Percentiles rank a stretch among this genome's conserved stretches.
Evolutionary conservation across 2,329 filamentous ascomycete species (phyloP).

Genomic region (Cladosporium sp.): DNA sequence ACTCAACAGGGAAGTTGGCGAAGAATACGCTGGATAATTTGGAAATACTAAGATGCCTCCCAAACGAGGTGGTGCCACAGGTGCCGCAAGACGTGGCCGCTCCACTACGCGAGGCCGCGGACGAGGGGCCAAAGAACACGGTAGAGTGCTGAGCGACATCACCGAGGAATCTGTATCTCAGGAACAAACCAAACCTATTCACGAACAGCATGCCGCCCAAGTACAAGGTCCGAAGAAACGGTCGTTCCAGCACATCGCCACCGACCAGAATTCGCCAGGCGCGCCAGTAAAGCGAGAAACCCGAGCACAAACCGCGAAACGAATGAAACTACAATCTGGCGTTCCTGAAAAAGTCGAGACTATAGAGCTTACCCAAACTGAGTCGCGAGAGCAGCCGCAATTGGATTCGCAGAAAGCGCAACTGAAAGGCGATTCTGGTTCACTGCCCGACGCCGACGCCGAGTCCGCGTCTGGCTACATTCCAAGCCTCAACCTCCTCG

Average conservation of each 20-base stretch:
- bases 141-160: constrained; percentile 1
- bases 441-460: no score
- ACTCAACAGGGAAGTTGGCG: no score
- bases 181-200: background rate
- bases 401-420: no score
- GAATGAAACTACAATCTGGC: background rate
- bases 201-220: background rate
- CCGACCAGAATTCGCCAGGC: background rate
- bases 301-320: background rate
- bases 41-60: background rate
- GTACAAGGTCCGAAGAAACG: background rate
- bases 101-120: background rate
- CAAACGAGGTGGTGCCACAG: background rate
- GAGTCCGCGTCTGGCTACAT: background rate
- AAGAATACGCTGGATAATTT: no score
- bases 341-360: background rate
- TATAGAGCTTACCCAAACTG: no score
- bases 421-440: no score
- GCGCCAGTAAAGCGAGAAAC: background rate
- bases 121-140: background rate
- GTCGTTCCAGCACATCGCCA: background rate
- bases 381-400: no score
- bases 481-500: constrained; percentile 1
- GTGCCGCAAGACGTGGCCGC: background rate
- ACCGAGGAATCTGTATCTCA: background rate